These are phyloP conservation scores for Russula ochroleuca DNA, from an alignment of 768 basidiomycete species.

Conservation along the genomic window DNA sequence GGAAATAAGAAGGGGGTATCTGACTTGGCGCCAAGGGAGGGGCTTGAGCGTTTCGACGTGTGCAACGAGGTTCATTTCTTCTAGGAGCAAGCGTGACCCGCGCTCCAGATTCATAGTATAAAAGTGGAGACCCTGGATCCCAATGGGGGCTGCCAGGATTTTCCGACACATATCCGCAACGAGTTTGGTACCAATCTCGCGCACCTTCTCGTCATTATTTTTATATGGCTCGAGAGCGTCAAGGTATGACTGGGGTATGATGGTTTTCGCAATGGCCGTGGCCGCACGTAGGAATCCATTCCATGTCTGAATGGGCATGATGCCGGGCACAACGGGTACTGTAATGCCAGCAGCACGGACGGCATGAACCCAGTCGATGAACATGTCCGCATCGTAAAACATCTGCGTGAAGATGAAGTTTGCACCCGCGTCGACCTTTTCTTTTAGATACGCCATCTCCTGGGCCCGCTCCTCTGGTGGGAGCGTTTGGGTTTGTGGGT, in stretches of 20 bases:
- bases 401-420: conserved; percentile 97
- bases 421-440: conserved; percentile 86
- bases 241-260: conserved; percentile 70
- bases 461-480: conserved; percentile 67
- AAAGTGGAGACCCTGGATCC: conserved; percentile 87
- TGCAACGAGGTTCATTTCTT: conserved; percentile 86
- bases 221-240: conserved; percentile 81
- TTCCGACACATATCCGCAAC: conserved; percentile 91
- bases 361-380: conserved; percentile 84
- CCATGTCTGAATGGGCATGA: conserved; percentile 95
- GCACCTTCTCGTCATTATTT: conserved; percentile 89
- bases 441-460: conserved; percentile 83
- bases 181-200: conserved; percentile 87
- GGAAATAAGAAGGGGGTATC: conserved; percentile 27
- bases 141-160: conserved; percentile 75
- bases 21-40: conserved; percentile 92
- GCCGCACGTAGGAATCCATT: conserved; percentile 89
- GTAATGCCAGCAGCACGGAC: conserved; percentile 83
- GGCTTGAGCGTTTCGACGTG: conserved; percentile 90
- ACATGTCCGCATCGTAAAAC: conserved; percentile 93
- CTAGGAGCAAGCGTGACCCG: conserved; percentile 90
- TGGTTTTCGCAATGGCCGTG: conserved; percentile 60
- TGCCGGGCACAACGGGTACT: conserved; percentile 88
- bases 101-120: conserved; percentile 98
- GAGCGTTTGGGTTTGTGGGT: conserved; percentile 76